Conservation (phyloP, 73 alveolate species). For the Paramecium pentaurelia region DNA sequence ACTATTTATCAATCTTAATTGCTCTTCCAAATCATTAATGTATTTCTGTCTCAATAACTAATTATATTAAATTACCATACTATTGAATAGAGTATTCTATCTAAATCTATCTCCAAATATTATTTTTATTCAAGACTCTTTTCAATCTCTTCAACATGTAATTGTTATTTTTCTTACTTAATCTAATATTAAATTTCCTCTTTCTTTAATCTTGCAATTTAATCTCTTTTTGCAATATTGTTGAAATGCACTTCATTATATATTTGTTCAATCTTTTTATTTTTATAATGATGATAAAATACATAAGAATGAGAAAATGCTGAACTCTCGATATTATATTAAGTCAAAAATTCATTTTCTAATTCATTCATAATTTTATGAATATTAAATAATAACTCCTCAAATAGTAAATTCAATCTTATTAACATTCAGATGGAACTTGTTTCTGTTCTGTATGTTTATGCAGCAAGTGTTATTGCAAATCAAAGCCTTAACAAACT, state of each 20-base stretch:
- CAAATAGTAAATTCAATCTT: background rate
- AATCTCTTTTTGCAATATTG: background rate
- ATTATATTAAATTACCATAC: background rate
- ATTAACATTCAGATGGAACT: conserved; percentile 16
- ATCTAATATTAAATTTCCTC: background rate
- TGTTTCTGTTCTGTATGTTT: background rate
- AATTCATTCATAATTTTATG: conserved; percentile 9
- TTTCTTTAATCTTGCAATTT: background rate
- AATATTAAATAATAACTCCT: background rate
- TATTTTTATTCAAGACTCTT: background rate
- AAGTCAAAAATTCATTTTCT: conserved; percentile 1
- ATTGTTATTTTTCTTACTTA: background rate
- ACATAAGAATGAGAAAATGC: background rate
- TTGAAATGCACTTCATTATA: background rate
- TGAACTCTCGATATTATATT: background rate
- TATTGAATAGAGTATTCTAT: background rate
- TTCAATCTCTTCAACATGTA: background rate
- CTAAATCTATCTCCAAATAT: background rate
- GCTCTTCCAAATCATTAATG: background rate
- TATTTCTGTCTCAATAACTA: background rate
- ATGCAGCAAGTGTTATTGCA: background rate
- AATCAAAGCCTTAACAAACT: background rate
- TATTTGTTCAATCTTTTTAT: background rate
- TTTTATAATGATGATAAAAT: background rate
- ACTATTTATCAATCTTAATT: background rate